These are phyloP conservation scores for Cymbopogon flexuosus DNA, from an alignment of 202 grass and related monocot species.

Conservation along the genomic window DNA sequence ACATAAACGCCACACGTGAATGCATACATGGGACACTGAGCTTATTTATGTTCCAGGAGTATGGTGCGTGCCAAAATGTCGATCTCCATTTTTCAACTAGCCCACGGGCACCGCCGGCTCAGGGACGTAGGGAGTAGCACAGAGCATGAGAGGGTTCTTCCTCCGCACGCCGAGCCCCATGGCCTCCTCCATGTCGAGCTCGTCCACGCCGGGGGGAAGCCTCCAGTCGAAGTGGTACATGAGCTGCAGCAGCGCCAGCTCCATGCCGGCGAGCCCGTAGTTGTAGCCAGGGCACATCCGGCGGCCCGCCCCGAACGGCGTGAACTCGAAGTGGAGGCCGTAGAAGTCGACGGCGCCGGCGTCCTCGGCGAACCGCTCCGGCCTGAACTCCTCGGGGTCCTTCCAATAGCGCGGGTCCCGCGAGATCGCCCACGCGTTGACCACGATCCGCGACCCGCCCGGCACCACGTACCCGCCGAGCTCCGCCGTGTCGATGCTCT, in stretches of 20 bases:
- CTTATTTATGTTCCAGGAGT: background rate
- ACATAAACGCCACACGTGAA: background rate
- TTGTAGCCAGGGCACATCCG: slow-evolving; percentile 48
- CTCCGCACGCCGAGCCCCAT: slow-evolving; percentile 36
- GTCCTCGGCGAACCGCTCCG: slow-evolving; percentile 36
- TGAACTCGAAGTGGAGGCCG: slow-evolving; percentile 41
- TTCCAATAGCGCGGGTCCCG: slow-evolving; percentile 47
- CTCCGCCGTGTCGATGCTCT: slow-evolving; percentile 34
- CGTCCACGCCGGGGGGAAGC: slow-evolving; percentile 9
- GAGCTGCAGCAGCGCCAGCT: slow-evolving; percentile 41
- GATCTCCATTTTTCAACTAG: background rate
- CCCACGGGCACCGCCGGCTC: background rate
- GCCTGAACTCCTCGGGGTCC: slow-evolving; percentile 34
- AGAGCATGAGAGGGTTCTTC: slow-evolving; percentile 42
- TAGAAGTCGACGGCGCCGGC: slow-evolving; percentile 18
- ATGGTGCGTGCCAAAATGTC: background rate
- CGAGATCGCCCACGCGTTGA: slow-evolving; percentile 49
- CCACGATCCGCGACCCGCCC: slow-evolving; percentile 22
- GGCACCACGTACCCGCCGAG: slow-evolving; percentile 49
- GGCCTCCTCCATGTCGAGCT: slow-evolving; percentile 41
- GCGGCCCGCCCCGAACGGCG: slow-evolving; percentile 45
- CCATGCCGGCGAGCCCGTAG: slow-evolving; percentile 36
- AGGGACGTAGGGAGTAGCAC: slow-evolving; percentile 26
- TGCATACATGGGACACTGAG: background rate
- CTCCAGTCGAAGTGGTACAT: slow-evolving; percentile 46